A percentile compares a stretch with the other conserved stretches of the same genome.
Evolutionary conservation across 2,329 filamentous ascomycete species (phyloP).

Genomic region (Aspergillus vadensis): DNA sequence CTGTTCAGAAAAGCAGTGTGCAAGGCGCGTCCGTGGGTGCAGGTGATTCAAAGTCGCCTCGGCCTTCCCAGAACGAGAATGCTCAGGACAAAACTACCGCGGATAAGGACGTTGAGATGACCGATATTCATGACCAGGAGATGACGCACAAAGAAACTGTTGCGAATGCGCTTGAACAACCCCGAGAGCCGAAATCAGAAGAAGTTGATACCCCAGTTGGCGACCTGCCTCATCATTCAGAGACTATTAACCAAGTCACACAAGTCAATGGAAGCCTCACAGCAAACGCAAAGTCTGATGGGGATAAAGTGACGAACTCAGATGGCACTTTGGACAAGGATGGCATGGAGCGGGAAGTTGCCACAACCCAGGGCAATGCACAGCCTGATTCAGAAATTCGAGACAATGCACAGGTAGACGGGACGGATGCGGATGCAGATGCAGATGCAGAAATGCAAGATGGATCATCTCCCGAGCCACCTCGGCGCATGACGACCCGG

Average conservation of each 20-base stretch:
- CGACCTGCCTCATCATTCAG: constrained; percentile 36
- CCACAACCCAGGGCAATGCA: not conserved
- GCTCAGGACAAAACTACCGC: constrained; percentile 6
- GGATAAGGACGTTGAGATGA: constrained; percentile 40
- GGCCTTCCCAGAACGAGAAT: constrained; percentile 15
- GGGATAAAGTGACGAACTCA: constrained; percentile 6
- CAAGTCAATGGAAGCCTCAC: constrained; percentile 18
- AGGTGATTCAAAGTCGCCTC: constrained; percentile 14
- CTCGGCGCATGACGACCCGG: constrained; percentile 50
- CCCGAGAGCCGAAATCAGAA: constrained; percentile 37
- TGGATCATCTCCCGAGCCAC: constrained; percentile 43
- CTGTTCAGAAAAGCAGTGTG: constrained; percentile 13
- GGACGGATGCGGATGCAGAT: constrained; percentile 32
- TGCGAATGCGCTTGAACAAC: constrained; percentile 14
- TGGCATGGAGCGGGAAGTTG: constrained; percentile 14
- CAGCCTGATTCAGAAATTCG: not conserved
- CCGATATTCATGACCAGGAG: constrained; percentile 24
- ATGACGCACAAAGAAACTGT: constrained; percentile 10
- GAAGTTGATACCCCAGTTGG: constrained; percentile 37
- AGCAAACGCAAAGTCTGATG: constrained; percentile 8
- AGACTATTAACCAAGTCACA: constrained; percentile 21
- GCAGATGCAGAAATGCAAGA: constrained; percentile 38
- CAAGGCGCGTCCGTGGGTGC: constrained; percentile 15
- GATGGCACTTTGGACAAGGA: constrained; percentile 18
- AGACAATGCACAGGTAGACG: constrained; percentile 24